Evolutionary conservation across 306 rosid species (phyloP).

Genomic region (Albizia julibrissin): DNA sequence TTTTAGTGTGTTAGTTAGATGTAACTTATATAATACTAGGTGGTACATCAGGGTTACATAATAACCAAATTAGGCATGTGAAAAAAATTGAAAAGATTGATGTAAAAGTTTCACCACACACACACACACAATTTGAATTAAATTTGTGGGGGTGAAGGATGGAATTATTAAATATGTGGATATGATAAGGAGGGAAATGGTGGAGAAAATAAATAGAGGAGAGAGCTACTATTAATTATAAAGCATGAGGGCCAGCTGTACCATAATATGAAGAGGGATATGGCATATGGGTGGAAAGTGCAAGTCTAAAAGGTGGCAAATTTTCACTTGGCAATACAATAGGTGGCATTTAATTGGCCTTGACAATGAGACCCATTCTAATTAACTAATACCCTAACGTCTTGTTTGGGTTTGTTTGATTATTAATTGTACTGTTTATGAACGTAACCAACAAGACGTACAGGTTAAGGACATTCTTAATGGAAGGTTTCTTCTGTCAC

Average conservation of each 20-base stretch:
- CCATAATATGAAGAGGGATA: background rate
- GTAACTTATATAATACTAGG: no score
- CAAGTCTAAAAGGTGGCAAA: background rate
- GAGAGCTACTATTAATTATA: background rate
- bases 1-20: no score
- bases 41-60: no score
- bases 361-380: background rate
- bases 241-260: background rate
- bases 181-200: background rate
- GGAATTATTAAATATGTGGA: background rate
- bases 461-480: constrained; percentile 77
- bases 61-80: no score
- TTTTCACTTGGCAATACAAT: background rate
- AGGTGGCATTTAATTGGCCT: background rate
- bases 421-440: no score
- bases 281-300: background rate
- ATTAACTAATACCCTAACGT: background rate
- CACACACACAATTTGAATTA: background rate
- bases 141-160: background rate
- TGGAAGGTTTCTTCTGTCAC: constrained; percentile 94
- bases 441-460: no score
- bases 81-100: background rate
- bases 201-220: background rate
- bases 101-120: background rate
- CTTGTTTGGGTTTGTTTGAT: background rate